Conservation (phyloP, 2,329 filamentous ascomycete species). For the Fusarium coicis region DNA sequence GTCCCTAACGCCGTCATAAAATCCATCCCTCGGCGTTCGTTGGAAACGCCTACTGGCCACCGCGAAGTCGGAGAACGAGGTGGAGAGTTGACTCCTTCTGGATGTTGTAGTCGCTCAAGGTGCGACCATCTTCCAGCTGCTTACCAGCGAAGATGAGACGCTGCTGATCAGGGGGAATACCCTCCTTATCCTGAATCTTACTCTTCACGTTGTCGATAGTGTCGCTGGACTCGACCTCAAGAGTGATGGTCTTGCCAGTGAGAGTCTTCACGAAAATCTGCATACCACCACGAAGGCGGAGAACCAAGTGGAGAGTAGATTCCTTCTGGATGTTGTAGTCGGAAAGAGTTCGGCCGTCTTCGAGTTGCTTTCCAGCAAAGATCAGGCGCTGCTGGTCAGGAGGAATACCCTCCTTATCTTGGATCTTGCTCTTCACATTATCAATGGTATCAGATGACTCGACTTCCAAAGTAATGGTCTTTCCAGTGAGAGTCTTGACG, state of each 20-base stretch:
- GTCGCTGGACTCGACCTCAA: constrained; percentile 89
- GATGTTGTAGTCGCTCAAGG: constrained; percentile 92
- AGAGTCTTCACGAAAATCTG: constrained; percentile 82
- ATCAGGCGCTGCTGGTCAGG: constrained; percentile 95
- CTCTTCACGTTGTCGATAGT: constrained; percentile 97
- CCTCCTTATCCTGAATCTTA: constrained; percentile 99
- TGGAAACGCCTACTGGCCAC: constrained; percentile 63
- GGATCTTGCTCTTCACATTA: constrained; percentile 94
- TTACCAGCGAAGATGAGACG: constrained; percentile 96
- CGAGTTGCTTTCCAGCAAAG: constrained; percentile 92
- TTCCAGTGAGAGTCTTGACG: constrained; percentile 88
- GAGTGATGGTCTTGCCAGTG: constrained; percentile 94
- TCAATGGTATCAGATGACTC: constrained; percentile 92
- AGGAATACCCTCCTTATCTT: constrained; percentile 92
- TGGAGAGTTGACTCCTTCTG: constrained; percentile 93
- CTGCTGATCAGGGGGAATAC: constrained; percentile 95
- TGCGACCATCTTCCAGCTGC: constrained; percentile 94
- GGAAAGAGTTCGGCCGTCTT: constrained; percentile 88
- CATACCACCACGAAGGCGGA: constrained; percentile 85
- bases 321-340: constrained; percentile 99
- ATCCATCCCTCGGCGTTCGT: constrained; percentile 52
- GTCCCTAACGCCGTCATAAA: constrained; percentile 62
- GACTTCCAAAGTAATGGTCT: constrained; percentile 94
- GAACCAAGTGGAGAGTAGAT: constrained; percentile 82
- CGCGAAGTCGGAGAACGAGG: constrained; percentile 88